These are phyloP conservation scores for Galium porrigens DNA, from an alignment of 305 asterid species.

Conservation along the genomic window DNA sequence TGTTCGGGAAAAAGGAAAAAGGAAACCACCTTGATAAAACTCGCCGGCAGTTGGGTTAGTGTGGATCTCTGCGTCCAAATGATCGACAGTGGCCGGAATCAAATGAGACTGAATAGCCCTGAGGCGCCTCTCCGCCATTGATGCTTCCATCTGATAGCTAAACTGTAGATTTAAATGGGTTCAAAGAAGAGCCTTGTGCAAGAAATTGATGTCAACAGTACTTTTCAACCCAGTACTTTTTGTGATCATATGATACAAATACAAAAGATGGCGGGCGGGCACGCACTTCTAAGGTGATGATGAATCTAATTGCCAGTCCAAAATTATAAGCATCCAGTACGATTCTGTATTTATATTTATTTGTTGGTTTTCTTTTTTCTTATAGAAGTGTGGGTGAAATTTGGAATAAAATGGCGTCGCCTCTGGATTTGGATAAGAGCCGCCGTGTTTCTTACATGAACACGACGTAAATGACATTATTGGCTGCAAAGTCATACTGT, in stretches of 20 bases:
- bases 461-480: not conserved
- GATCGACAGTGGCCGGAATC: conserved; percentile 27
- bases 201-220: not conserved
- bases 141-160: conserved; percentile 33
- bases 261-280: conserved; percentile 18
- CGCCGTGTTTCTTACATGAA: not conserved
- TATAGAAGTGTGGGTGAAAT: not conserved
- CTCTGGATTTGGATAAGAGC: conserved; percentile 8
- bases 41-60: conserved; percentile 52
- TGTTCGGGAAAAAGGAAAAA: not conserved
- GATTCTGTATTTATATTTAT: not conserved
- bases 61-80: conserved; percentile 27
- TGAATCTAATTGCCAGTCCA: conserved; percentile 9
- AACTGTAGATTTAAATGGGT: not conserved
- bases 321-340: not conserved
- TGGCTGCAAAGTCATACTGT: not conserved
- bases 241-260: not conserved
- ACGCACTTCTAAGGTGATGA: conserved; percentile 26
- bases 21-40: conserved; percentile 36
- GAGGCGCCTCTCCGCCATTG: conserved; percentile 54
- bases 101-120: conserved; percentile 57
- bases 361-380: not conserved
- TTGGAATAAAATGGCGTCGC: not conserved
- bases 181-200: not conserved
- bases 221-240: not conserved